Percentiles rank a stretch among this genome's conserved stretches.
Evolutionary conservation across 2,329 filamentous ascomycete species (phyloP).

Genomic region (Aspergillus puulaauensis): DNA sequence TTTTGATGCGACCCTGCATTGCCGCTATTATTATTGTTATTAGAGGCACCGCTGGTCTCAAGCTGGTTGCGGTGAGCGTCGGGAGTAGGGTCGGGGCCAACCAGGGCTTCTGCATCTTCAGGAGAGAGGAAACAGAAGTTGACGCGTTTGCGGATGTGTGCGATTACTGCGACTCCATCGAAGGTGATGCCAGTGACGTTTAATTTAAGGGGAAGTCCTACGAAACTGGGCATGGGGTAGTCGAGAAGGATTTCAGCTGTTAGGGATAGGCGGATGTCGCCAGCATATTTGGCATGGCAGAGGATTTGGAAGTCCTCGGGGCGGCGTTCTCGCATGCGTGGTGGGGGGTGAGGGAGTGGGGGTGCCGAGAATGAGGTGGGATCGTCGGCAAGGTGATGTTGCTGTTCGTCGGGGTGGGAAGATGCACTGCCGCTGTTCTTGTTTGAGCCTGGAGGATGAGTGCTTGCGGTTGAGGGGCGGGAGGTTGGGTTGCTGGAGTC

Average conservation of each 20-base stretch:
- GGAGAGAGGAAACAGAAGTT: constrained; percentile 94
- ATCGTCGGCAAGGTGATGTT: constrained; percentile 17
- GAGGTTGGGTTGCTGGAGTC: constrained; percentile 40
- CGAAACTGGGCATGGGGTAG: constrained; percentile 98
- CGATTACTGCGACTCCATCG: constrained; percentile 89
- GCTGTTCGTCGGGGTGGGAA: constrained; percentile 22
- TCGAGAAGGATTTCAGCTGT: constrained; percentile 95
- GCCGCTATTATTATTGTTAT: constrained; percentile 17
- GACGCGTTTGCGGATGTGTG: constrained; percentile 82
- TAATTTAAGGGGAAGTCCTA: constrained; percentile 88
- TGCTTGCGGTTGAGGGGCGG: constrained; percentile 45
- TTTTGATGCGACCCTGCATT: constrained; percentile 47
- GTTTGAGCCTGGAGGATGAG: constrained; percentile 32
- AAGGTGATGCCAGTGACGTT: constrained; percentile 95
- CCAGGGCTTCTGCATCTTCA: constrained; percentile 79
- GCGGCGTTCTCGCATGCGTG: constrained; percentile 67
- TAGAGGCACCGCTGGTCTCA: constrained; percentile 10
- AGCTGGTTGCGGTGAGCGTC: constrained; percentile 21
- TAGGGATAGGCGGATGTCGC: constrained; percentile 81
- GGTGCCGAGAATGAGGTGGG: constrained; percentile 15
- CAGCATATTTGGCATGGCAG: constrained; percentile 84
- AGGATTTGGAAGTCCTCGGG: constrained; percentile 90
- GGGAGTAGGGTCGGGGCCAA: constrained; percentile 48
- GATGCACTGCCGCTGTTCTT: constrained; percentile 26
- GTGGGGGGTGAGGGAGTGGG: constrained; percentile 38